A percentile compares a stretch with the other conserved stretches of the same genome.
These are phyloP conservation scores for Cladorrhinum sp. DNA, from an alignment of 2,329 filamentous ascomycete species.

Conservation along the genomic window DNA sequence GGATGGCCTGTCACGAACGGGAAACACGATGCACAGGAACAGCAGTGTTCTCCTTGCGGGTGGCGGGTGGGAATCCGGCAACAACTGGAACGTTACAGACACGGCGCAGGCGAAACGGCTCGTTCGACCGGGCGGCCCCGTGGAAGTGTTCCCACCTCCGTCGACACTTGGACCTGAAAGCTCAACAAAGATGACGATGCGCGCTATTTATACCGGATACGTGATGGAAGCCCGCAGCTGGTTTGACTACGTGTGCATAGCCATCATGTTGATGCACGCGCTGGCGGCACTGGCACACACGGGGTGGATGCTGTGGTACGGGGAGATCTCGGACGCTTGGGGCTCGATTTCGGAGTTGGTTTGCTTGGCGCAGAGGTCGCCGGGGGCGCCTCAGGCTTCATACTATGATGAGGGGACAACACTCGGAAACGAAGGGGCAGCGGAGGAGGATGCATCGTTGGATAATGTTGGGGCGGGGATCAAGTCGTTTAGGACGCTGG, in stretches of 20 bases:
- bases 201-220: not conserved
- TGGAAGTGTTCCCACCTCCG: no score
- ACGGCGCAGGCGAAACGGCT: no score
- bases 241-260: not conserved
- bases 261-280: not conserved
- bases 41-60: no score
- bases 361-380: not conserved
- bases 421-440: no score
- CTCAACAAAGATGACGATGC: not conserved
- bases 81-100: no score
- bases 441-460: not conserved
- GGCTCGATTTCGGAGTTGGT: not conserved
- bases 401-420: no score
- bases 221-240: not conserved
- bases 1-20: no score
- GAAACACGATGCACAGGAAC: no score
- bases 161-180: no score
- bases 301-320: not conserved
- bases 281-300: not conserved
- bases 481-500: not conserved
- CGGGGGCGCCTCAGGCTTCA: no score
- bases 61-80: no score
- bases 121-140: no score
- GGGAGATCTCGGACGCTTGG: not conserved
- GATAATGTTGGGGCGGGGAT: not conserved